Conservation (phyloP, 768 basidiomycete species). For the Botryobasidium botryosum region DNA sequence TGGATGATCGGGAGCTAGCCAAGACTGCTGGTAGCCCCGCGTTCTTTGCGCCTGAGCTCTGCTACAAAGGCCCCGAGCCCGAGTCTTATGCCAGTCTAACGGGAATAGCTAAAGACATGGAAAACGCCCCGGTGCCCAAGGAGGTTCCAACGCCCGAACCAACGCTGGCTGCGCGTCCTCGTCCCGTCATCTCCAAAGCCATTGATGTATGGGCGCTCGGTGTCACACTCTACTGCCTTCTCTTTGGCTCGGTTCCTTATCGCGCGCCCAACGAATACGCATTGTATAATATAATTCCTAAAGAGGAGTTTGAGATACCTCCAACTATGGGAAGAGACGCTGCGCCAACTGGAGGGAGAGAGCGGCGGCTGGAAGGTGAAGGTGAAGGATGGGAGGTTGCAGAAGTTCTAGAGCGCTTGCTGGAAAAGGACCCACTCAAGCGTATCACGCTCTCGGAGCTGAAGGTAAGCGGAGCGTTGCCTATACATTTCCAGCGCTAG, state of each 20-base stretch:
- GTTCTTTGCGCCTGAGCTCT: conserved; percentile 92
- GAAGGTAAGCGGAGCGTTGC: conserved; percentile 37
- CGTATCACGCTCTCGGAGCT: conserved; percentile 67
- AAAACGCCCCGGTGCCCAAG: conserved; percentile 10
- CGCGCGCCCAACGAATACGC: conserved; percentile 47
- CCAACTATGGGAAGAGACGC: conserved; percentile 55
- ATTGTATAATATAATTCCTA: conserved; percentile 66
- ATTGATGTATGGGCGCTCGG: conserved; percentile 98
- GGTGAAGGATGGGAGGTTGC: conserved; percentile 48
- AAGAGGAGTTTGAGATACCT: conserved; percentile 51
- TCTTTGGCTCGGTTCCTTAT: conserved; percentile 81
- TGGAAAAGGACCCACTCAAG: conserved; percentile 61
- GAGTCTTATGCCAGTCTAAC: conserved; percentile 15
- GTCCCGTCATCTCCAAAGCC: conserved; percentile 59
- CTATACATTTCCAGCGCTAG: conserved; percentile 14
- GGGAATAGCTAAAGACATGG: conserved; percentile 15
- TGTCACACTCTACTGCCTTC: conserved; percentile 84
- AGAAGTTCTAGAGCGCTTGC: conserved; percentile 50
- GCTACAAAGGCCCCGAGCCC: conserved; percentile 36
- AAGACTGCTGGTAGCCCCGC: conserved; percentile 90
- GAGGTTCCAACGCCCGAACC: conserved; percentile 4
- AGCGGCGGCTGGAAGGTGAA: conserved; percentile 22
- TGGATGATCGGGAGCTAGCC: conserved; percentile 74
- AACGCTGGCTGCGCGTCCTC: conserved; percentile 1
- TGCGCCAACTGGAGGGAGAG: conserved; percentile 46